Evolutionary conservation across 2,329 filamentous ascomycete species (phyloP).

Genomic region (Corniculantispora saksenae): DNA sequence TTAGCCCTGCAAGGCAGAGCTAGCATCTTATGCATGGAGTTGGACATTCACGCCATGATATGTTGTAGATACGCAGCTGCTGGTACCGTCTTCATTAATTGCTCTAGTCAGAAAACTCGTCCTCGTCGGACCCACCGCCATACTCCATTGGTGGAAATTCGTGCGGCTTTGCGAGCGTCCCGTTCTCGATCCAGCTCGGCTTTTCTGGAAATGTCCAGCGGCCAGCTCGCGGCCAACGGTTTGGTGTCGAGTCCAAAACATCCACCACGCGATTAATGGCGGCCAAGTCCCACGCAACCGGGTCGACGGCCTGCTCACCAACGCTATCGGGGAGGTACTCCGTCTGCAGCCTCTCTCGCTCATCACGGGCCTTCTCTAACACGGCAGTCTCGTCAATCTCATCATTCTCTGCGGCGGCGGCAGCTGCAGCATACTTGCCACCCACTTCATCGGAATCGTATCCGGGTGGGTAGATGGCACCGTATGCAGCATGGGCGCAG

Average conservation of each 20-base stretch:
- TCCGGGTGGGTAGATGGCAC: background rate
- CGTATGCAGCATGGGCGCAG: background rate
- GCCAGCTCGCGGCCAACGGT: background rate
- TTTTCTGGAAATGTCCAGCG: background rate
- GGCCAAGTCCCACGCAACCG: background rate
- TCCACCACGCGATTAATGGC: background rate
- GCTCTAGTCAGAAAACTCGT: background rate
- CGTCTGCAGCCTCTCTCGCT: background rate
- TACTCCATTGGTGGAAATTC: background rate
- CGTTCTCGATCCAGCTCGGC: background rate
- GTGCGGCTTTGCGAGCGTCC: background rate
- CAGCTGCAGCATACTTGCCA: background rate
- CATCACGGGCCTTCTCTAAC: background rate
- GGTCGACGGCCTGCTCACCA: background rate
- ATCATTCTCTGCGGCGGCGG: background rate
- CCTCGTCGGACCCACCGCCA: background rate
- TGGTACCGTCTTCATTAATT: background rate
- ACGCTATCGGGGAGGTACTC: background rate
- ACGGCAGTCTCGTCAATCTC: background rate
- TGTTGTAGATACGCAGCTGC: too few species aligned
- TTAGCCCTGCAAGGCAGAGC: too few species aligned
- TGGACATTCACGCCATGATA: too few species aligned
- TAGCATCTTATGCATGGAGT: too few species aligned
- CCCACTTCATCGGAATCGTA: background rate
- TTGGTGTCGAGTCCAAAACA: background rate